Evolutionary conservation across 768 basidiomycete genomes (phyloP).

Genomic region (Boletales sp.): DNA sequence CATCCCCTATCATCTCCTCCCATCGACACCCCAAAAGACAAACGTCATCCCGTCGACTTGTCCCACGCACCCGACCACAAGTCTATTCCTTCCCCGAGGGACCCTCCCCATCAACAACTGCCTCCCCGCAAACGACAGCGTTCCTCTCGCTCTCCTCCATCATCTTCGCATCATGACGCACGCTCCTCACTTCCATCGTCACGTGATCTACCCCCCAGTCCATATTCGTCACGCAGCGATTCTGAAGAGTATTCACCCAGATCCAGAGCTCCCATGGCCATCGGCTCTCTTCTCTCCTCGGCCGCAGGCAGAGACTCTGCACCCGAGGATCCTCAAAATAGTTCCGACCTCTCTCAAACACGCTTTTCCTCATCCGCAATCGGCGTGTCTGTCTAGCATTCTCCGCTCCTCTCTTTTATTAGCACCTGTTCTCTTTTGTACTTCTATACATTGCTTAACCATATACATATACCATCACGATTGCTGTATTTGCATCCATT

Average conservation of each 20-base stretch:
- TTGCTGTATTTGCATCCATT: slow-evolving; percentile 17
- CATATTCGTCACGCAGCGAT: slow-evolving; percentile 67
- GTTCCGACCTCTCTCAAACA: slow-evolving; percentile 14
- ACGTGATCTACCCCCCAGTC: slow-evolving; percentile 65
- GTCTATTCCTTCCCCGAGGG: slow-evolving; percentile 16
- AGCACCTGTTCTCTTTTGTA: slow-evolving; percentile 17
- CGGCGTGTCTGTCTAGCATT: slow-evolving; percentile 22
- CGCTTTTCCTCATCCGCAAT: slow-evolving; percentile 15
- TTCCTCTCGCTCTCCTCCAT: slow-evolving; percentile 52
- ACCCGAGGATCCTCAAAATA: slow-evolving; percentile 25
- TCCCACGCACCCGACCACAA: slow-evolving; percentile 15
- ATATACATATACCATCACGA: slow-evolving; percentile 3
- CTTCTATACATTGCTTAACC: slow-evolving; percentile 20
- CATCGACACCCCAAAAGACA: slow-evolving; percentile 21
- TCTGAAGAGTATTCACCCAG: slow-evolving; percentile 70
- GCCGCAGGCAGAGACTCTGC: slow-evolving; percentile 31
- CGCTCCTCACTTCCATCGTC: slow-evolving; percentile 32
- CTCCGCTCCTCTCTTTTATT: slow-evolving; percentile 19
- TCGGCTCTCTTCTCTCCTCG: slow-evolving; percentile 65
- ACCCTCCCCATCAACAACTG: slow-evolving; percentile 32
- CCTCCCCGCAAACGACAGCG: slow-evolving; percentile 64
- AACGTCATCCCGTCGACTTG: slow-evolving; percentile 12
- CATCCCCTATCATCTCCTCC: slow-evolving; percentile 40
- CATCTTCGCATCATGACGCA: slow-evolving; percentile 35
- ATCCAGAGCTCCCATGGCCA: slow-evolving; percentile 74